Evolutionary conservation across 345 rosid genomes (phyloP).

Genomic region (Gynandropsis gynandra): DNA sequence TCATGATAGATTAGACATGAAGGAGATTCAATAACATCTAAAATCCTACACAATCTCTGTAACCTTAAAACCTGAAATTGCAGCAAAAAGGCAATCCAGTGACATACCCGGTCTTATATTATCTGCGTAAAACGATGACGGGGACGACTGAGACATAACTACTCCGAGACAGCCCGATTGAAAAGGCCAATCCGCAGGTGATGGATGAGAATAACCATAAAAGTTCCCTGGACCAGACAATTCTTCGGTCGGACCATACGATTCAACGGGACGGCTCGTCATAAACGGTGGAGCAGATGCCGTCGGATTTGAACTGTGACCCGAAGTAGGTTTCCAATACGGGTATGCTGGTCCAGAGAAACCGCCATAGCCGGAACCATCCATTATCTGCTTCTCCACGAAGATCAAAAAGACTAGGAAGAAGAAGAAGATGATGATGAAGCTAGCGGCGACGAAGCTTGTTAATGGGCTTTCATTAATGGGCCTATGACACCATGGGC

Average conservation of each 20-base stretch:
- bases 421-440: too few relatives aligned
- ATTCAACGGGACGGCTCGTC: constrained; percentile 13
- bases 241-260: constrained; percentile 18
- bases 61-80: constrained; percentile 8
- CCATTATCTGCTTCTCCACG: constrained; percentile 10
- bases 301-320: constrained; percentile 1
- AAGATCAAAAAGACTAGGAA: too few relatives aligned
- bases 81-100: not conserved
- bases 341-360: constrained; percentile 6
- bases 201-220: constrained; percentile 15
- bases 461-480: too few relatives aligned
- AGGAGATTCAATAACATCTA: constrained; percentile 1
- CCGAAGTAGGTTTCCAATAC: not conserved
- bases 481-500: too few relatives aligned
- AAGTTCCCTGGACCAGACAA: constrained; percentile 19
- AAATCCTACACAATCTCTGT: not conserved
- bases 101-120: constrained; percentile 16
- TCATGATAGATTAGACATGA: not conserved
- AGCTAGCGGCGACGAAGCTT: too few relatives aligned
- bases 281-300: constrained; percentile 22
- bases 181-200: constrained; percentile 17
- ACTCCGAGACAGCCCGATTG: not conserved
- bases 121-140: constrained; percentile 20
- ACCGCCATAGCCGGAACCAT: constrained; percentile 20
- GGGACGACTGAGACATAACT: constrained; percentile 11